These are phyloP conservation scores for Mortierella sp. DNA, from an alignment of 371 early-diverging fungal species.

Conservation along the genomic window DNA sequence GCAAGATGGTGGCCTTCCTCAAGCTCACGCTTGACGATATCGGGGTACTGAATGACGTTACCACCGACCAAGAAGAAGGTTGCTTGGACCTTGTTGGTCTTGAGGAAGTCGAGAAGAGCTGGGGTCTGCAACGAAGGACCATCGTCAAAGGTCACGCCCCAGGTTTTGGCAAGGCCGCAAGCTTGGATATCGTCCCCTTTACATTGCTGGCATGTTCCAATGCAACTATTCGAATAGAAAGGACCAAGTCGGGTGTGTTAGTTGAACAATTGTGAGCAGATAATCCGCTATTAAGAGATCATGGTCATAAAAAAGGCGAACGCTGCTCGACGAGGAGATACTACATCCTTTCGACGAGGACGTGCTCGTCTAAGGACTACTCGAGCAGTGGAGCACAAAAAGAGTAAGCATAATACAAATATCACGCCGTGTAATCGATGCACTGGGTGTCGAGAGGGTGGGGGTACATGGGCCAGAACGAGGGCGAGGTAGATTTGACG, in stretches of 20 bases:
- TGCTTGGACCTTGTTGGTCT: constrained; percentile 61
- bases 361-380: no score
- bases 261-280: no score
- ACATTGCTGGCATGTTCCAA: constrained; percentile 39
- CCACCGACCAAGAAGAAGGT: constrained; percentile 74
- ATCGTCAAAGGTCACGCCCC: constrained; percentile 74
- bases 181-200: constrained; percentile 36
- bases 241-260: no score
- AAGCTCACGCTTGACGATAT: constrained; percentile 57
- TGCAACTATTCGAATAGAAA: constrained; percentile 15
- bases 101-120: constrained; percentile 61
- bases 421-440: no score
- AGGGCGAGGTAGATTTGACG: no score
- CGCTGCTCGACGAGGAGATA: no score
- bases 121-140: constrained; percentile 64
- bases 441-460: no score
- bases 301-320: no score
- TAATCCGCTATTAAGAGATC: neutral
- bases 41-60: constrained; percentile 63
- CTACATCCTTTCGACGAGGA: no score
- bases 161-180: constrained; percentile 50
- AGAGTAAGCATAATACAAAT: no score
- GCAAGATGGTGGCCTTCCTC: constrained; percentile 55
- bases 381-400: no score
- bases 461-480: no score